Percentiles rank a stretch among this genome's conserved stretches.
phyloP scores from a whole-genome alignment of 495 filamentous ascomycete species.

The Copromyces sp. region DNA sequence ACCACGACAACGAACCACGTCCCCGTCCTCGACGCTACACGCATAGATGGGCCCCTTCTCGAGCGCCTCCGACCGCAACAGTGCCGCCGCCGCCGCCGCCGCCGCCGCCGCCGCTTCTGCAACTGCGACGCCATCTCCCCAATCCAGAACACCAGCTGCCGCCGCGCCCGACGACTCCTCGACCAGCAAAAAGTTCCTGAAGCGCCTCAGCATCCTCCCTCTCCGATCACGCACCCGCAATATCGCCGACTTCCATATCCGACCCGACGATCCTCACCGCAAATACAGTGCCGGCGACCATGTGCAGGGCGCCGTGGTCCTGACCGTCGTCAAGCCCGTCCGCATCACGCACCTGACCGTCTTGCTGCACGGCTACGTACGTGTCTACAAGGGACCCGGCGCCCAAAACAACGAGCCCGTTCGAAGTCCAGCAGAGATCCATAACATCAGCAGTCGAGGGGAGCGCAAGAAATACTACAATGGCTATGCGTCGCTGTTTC shows the following conservation, averaged over 20 bases:
- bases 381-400: slow-evolving; percentile 70
- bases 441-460: slow-evolving; percentile 34
- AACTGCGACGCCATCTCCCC: slow-evolving; percentile 1
- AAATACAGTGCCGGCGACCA: slow-evolving; percentile 61
- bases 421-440: slow-evolving; percentile 31
- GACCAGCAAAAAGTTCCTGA: slow-evolving; percentile 31
- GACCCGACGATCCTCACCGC: slow-evolving; percentile 77
- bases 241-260: slow-evolving; percentile 72
- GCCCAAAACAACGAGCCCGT: slow-evolving; percentile 49
- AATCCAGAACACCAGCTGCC: slow-evolving; percentile 14
- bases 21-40: neutral
- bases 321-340: slow-evolving; percentile 71
- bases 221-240: slow-evolving; percentile 54
- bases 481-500: slow-evolving; percentile 76
- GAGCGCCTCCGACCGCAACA: slow-evolving; percentile 19
- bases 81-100: slow-evolving; percentile 15
- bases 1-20: slow-evolving; percentile 7
- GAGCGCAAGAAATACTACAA: slow-evolving; percentile 67
- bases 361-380: slow-evolving; percentile 77
- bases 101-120: slow-evolving; percentile 9
- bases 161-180: slow-evolving; percentile 23
- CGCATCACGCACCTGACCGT: slow-evolving; percentile 87
- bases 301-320: slow-evolving; percentile 61
- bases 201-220: slow-evolving; percentile 42
- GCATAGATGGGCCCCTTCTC: slow-evolving; percentile 31